Conservation (phyloP, 2,329 filamentous ascomycete species). For the Cadophora malorum region DNA sequence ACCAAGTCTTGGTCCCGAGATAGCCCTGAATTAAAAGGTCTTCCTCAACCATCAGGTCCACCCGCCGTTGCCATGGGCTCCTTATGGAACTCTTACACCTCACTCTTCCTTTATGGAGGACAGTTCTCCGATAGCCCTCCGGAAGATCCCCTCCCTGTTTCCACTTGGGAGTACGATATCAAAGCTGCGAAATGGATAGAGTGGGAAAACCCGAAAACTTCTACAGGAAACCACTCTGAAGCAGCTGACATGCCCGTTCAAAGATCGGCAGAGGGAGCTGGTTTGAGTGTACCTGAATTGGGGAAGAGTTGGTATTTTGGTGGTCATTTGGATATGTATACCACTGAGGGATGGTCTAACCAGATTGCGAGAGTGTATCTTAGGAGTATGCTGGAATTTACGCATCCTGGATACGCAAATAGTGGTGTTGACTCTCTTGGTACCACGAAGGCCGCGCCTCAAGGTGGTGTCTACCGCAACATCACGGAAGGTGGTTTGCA, state of each 20-base stretch:
- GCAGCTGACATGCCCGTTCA: constrained; percentile 63
- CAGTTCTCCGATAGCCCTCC: constrained; percentile 71
- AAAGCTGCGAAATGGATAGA: constrained; percentile 65
- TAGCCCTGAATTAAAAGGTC: constrained; percentile 66
- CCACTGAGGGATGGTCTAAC: constrained; percentile 69
- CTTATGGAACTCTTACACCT: constrained; percentile 75
- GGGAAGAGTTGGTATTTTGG: constrained; percentile 81
- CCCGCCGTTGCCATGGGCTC: constrained; percentile 76
- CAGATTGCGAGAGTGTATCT: constrained; percentile 70
- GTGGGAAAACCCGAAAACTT: constrained; percentile 65
- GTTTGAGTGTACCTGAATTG: constrained; percentile 71
- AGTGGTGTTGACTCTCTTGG: constrained; percentile 63
- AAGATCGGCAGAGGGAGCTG: constrained; percentile 75
- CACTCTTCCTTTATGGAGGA: constrained; percentile 76
- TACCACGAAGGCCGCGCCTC: constrained; percentile 60
- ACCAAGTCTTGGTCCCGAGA: constrained; percentile 74
- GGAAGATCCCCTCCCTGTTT: constrained; percentile 61
- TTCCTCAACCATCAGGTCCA: constrained; percentile 70
- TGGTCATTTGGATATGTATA: constrained; percentile 70
- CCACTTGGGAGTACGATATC: constrained; percentile 75
- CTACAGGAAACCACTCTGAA: constrained; percentile 67
- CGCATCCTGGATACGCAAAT: constrained; percentile 73
- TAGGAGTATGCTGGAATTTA: constrained; percentile 77
- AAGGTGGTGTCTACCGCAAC: constrained; percentile 72
- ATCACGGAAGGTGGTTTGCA: constrained; percentile 76